Evolutionary conservation across 352 stramenopile genomes (phyloP).

Genomic region (Phytophthora sp.): DNA sequence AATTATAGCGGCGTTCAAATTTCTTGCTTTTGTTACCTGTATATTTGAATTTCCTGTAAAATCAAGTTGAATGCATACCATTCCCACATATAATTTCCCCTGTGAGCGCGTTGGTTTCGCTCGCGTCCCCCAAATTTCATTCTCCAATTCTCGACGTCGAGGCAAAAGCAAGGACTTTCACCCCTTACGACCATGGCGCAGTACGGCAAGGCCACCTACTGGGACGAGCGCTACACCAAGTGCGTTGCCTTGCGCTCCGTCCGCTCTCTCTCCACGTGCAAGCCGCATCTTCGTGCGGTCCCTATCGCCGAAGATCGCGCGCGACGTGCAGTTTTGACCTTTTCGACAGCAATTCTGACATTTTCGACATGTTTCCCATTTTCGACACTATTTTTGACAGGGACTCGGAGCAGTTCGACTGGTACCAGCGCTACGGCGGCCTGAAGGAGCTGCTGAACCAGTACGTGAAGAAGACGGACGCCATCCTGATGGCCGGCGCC

Average conservation of each 20-base stretch:
- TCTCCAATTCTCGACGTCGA: background rate
- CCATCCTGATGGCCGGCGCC: slow-evolving; percentile 92
- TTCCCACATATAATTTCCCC: too few relatives aligned
- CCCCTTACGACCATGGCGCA: slow-evolving; percentile 86
- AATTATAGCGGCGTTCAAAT: too few relatives aligned
- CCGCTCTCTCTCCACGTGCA: background rate
- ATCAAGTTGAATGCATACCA: too few relatives aligned
- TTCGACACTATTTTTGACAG: slow-evolving; percentile 32
- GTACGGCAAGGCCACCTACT: slow-evolving; percentile 94
- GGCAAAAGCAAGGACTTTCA: background rate
- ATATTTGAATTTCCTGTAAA: too few relatives aligned
- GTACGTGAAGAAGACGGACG: slow-evolving; percentile 95
- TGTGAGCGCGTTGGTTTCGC: too few relatives aligned
- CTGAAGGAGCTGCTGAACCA: slow-evolving; percentile 90
- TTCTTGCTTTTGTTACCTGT: too few relatives aligned
- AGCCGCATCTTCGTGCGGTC: background rate
- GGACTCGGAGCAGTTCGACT: slow-evolving; percentile 94
- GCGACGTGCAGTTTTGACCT: background rate
- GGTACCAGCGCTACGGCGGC: slow-evolving; percentile 94
- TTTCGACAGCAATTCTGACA: slow-evolving; percentile 3
- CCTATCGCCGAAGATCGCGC: background rate
- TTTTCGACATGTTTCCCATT: background rate
- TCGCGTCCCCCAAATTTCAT: background rate
- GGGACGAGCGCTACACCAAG: slow-evolving; percentile 96
- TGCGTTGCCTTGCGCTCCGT: slow-evolving; percentile 33